Conservation (phyloP, 2,329 filamentous ascomycete genomes). For the Beauveria scarabaeidicola region DNA sequence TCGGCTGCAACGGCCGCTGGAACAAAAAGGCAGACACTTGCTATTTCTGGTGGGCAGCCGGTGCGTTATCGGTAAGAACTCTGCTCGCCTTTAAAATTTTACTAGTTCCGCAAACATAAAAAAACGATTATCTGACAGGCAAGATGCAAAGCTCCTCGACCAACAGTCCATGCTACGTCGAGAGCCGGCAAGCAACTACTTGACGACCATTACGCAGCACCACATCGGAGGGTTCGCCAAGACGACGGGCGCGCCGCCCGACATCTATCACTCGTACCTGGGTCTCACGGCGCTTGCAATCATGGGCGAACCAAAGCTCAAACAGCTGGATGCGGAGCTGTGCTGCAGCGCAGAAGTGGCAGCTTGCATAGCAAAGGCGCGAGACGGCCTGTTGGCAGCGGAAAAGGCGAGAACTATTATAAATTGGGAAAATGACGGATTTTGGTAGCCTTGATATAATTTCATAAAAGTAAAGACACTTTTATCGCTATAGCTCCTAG, state of each 20-base stretch:
- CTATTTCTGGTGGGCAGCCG: constrained; percentile 87
- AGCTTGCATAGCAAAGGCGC: constrained; percentile 39
- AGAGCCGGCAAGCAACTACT: constrained; percentile 60
- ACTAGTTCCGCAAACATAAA: too few relatives aligned
- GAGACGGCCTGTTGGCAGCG: constrained; percentile 27
- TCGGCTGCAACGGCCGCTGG: constrained; percentile 81
- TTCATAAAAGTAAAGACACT: too few relatives aligned
- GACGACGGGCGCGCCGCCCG: constrained; percentile 56
- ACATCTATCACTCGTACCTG: constrained; percentile 83
- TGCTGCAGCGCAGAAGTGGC: constrained; percentile 61
- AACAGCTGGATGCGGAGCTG: constrained; percentile 62
- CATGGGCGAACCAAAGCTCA: constrained; percentile 61
- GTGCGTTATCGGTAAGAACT: constrained; percentile 41
- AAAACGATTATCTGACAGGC: not conserved
- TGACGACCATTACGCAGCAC: constrained; percentile 82
- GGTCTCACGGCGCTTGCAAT: constrained; percentile 73
- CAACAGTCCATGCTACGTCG: constrained; percentile 49
- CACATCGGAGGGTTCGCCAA: constrained; percentile 78
- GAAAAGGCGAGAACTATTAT: not conserved
- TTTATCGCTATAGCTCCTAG: too few relatives aligned
- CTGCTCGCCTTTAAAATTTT: too few relatives aligned
- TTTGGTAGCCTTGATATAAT: constrained; percentile 15
- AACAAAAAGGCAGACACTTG: constrained; percentile 94
- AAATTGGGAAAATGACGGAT: constrained; percentile 19
- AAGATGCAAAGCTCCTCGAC: constrained; percentile 43